Evolutionary conservation across 2,329 filamentous ascomycete species (phyloP).

Genomic region (Aspergillus vadensis): DNA sequence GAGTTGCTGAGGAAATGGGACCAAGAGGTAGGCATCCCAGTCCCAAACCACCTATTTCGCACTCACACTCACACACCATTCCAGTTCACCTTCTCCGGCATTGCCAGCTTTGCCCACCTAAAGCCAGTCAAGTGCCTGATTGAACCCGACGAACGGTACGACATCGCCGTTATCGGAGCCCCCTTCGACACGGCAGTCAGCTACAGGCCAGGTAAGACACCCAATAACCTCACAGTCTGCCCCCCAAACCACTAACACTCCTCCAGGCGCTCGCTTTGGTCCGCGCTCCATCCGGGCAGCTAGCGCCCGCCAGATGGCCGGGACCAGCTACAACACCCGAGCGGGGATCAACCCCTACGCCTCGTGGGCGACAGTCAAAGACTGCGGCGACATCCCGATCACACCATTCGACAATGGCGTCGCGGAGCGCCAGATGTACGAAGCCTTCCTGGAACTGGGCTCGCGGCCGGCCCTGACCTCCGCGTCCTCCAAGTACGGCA

Average conservation of each 20-base stretch:
- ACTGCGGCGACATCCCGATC: slow-evolving; percentile 89
- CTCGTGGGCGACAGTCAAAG: slow-evolving; percentile 75
- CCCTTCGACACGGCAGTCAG: slow-evolving; percentile 74
- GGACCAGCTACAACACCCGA: slow-evolving; percentile 79
- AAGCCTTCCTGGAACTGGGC: slow-evolving; percentile 72
- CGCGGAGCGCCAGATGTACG: slow-evolving; percentile 80
- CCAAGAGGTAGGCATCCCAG: slow-evolving; percentile 41
- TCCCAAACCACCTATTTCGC: too few species aligned
- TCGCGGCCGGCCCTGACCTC: slow-evolving; percentile 45
- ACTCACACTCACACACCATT: slow-evolving; percentile 3
- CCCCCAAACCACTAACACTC: background rate
- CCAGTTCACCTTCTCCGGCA: slow-evolving; percentile 69
- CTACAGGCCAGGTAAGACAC: slow-evolving; percentile 64
- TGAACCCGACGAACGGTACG: slow-evolving; percentile 64
- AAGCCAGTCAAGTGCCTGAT: slow-evolving; percentile 69
- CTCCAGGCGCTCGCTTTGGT: slow-evolving; percentile 71
- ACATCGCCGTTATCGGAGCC: slow-evolving; percentile 71
- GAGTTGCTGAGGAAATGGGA: slow-evolving; percentile 52
- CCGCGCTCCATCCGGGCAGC: slow-evolving; percentile 84
- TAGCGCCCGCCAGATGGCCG: slow-evolving; percentile 76
- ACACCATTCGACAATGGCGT: slow-evolving; percentile 84
- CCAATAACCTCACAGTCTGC: background rate
- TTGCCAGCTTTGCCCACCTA: slow-evolving; percentile 74
- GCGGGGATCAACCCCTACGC: slow-evolving; percentile 81
- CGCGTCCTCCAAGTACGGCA: slow-evolving; percentile 28